A percentile compares a stretch with the other conserved stretches of the same genome.
Evolutionary conservation across 179 eudicot genomes (phyloP).

Genomic region (Silene noctiflora): DNA sequence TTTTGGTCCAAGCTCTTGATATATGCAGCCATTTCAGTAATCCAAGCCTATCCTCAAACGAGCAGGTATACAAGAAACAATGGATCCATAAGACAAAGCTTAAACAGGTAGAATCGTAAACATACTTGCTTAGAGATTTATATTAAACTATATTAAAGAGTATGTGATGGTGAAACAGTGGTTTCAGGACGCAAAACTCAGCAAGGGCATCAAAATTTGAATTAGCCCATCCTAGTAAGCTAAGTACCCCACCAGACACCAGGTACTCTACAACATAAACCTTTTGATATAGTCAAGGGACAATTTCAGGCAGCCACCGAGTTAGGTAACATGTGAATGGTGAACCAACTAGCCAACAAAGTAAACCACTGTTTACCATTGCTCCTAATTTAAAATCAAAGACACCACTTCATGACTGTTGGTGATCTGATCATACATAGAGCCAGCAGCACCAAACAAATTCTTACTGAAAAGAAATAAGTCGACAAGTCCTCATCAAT

Average conservation of each 20-base stretch:
- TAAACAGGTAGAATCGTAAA: not conserved
- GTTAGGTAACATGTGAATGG: not conserved
- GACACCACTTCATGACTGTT: not conserved
- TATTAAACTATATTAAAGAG: not conserved
- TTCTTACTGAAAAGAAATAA: no score
- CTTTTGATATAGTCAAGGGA: not conserved
- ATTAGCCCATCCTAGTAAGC: not conserved
- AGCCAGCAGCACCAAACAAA: not conserved
- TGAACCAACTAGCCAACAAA: not conserved
- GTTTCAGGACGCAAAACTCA: not conserved
- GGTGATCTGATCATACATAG: not conserved
- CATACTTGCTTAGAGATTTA: not conserved
- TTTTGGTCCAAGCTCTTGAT: conserved; percentile 48
- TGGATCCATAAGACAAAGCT: not conserved
- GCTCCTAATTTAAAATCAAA: not conserved
- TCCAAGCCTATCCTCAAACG: conserved; percentile 44
- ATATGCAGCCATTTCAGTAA: conserved; percentile 53
- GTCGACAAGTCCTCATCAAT: not conserved
- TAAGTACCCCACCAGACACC: not conserved
- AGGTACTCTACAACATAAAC: not conserved
- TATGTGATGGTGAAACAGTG: not conserved
- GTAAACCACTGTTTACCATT: not conserved
- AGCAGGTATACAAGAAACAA: not conserved
- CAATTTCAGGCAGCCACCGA: not conserved
- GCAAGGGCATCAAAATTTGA: not conserved